A percentile compares a stretch with the other conserved stretches of the same genome.
These are phyloP conservation scores for Astrephomene gubernaculifera DNA, from an alignment of 139 green algal genomes.

Conservation along the genomic window DNA sequence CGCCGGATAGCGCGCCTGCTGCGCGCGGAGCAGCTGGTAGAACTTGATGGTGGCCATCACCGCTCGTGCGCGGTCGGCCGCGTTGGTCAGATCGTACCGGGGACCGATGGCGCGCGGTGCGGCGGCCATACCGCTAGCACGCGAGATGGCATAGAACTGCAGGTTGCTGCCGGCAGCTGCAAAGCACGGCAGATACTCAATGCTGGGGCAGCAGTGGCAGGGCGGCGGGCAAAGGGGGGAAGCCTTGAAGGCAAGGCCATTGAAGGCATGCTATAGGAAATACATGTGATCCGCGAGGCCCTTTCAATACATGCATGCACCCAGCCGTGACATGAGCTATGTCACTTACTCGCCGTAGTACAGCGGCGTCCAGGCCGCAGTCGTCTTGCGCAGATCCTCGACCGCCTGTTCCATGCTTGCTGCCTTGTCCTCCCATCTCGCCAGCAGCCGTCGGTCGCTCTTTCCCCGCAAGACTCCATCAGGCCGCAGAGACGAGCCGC, in stretches of 20 bases:
- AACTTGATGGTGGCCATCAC: conserved; percentile 35
- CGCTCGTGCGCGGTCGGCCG: conserved; percentile 2
- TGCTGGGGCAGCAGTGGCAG: conserved; percentile 16
- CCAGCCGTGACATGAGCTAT: neutral
- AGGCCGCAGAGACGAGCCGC: conserved; percentile 27
- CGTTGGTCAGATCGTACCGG: conserved; percentile 11
- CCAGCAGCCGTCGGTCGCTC: conserved; percentile 3
- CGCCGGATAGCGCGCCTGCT: conserved; percentile 11
- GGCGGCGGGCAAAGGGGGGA: neutral
- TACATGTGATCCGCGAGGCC: neutral
- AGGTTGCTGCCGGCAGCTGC: conserved; percentile 18
- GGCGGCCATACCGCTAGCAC: conserved; percentile 11
- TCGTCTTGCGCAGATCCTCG: conserved; percentile 33
- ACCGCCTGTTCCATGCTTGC: conserved; percentile 7
- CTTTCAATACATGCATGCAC: neutral
- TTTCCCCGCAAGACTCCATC: conserved; percentile 17
- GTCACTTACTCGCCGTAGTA: conserved; percentile 22
- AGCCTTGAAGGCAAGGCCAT: neutral
- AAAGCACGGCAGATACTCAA: conserved; percentile 34
- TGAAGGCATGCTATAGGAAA: neutral
- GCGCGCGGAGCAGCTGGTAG: conserved; percentile 24
- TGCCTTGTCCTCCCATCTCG: conserved; percentile 28
- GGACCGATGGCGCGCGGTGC: conserved; percentile 10
- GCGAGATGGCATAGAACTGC: conserved; percentile 29
- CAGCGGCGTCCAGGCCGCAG: conserved; percentile 19